Base-by-base conservation (phyloP, 176 grass and related monocot species). In the Lolium multiflorum region DNA sequence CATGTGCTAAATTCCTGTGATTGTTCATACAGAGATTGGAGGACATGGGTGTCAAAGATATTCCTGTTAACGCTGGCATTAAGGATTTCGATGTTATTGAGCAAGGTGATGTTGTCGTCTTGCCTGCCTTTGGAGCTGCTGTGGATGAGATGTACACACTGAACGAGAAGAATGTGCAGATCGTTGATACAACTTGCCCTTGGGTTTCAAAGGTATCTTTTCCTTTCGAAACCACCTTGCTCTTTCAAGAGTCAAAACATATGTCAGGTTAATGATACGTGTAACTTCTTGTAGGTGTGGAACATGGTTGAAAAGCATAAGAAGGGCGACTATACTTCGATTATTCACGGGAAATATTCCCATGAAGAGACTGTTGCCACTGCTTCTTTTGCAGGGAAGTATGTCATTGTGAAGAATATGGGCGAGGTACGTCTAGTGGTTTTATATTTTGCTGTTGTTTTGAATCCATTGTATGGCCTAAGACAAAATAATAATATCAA, bases 281-380 rank as follows among this genome's bases (percentile, higher is more conserved):
- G 4, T 68, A 14, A 70, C 68, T 37, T 13, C 50, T 62, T 84
- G 74, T 83, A 98, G 97, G 97, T 99, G 5, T 99, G 97, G 97
- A 99, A 94, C 85, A 99, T 72, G 87, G 97, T 99, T 4, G 97
- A 99, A 82, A 99, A 99, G n/a, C 97, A 99, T 74, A 99, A 93
- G 81, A 99, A 99, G 92, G 92, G 92, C 10, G 97, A 99, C 24
- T 99, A 94, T 85, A 94, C 94, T 70, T 99, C 94, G 35, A 90
- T 99, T 85, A 99, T 96, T 81, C 97, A 99, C 11, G 97, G 97
- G 14, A 99, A 98, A 87, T 99, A 97, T 87, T 48, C 90, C 78
- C 94, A 99, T 72, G 97, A 99, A 91, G 97, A 99, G 58, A 99
- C 94, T 51, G 87, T 99, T 76, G 97, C 97, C 72, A 99, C 94